A percentile compares a stretch with the other conserved stretches of the same genome.
These are phyloP conservation scores for Solanum hybrid DNA, from an alignment of 305 asterid species.

Conservation along the genomic window DNA sequence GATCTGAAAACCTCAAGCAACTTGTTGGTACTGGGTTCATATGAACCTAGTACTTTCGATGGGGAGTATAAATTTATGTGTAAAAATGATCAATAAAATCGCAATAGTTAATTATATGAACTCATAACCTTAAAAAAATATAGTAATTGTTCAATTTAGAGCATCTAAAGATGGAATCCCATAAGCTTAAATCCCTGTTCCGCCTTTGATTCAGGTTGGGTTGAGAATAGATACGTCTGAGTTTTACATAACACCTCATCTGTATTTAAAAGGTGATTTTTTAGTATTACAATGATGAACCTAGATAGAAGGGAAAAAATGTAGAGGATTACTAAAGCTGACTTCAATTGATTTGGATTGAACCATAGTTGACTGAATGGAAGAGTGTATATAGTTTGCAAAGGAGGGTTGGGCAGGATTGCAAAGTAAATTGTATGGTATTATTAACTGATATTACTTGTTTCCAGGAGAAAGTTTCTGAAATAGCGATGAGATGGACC, in stretches of 20 bases:
- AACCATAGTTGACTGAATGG: not conserved
- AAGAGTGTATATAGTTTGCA: not conserved
- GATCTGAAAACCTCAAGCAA: not conserved
- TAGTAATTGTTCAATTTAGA: not conserved
- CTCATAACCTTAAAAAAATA: no score
- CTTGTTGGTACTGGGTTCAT: not conserved
- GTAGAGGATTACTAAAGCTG: not conserved
- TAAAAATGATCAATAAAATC: not conserved
- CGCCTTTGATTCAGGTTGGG: not conserved
- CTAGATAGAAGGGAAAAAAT: not conserved
- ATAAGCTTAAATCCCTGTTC: not conserved
- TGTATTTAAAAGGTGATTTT: no score
- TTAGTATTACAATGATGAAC: not conserved
- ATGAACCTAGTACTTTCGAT: not conserved
- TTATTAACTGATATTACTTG: not conserved
- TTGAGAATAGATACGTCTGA: no score
- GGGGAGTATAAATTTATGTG: not conserved
- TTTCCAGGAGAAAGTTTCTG: conserved; percentile 53
- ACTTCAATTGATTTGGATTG: not conserved
- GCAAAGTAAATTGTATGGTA: no score
- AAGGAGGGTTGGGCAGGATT: no score
- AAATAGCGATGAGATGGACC: conserved; percentile 41
- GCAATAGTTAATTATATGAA: not conserved
- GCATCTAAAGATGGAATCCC: not conserved
- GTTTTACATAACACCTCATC: no score